Evolutionary conservation across 768 basidiomycete species (phyloP), one percentile per base, ranked within the genome.

Genomic region (Xerocomellus amylosporus): DNA sequence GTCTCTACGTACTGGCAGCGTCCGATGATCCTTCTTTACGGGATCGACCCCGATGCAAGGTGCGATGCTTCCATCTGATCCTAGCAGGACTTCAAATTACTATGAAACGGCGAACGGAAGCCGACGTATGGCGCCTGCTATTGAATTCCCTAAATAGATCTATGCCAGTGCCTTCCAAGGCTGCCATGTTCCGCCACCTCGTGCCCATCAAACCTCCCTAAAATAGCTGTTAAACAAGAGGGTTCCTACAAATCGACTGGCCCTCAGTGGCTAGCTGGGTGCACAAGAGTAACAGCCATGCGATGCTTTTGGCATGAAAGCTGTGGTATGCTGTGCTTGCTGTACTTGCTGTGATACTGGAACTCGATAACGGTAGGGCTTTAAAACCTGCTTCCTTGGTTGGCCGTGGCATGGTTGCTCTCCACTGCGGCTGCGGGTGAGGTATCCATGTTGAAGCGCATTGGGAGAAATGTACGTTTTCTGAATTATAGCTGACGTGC

Each of bases 311-410:
- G 34, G 52, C 46, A 17, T 26, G 43, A 30, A 52, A 24, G 62
- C 58, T 15, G n/a, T 56, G 60, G 31, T 36, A 43, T 53, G 49
- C 56, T n/a, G 52, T 65, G 52, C n/a, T 49, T 60, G 61, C 56
- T n/a, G 52, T 65, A 49, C n/a, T 49, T 60, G 61, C 58, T 61
- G 64, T 58, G 53, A 47, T 26, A 24, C 38, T 30, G 46, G 20
- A 46, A 26, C 6, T 33, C 28, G 37, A 41, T 34, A 39, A 19
- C 8, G 28, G 40, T 9, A 5, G 6, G 19, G 41, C 1, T 36
- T 52, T 45, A 47, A 58, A 50, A 13, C 30, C 39, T 13, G 41
- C 3, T 5, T 1, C 24, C 15, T 30, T 30, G 31, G 30, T 22
- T 22, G 46, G 20, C 17, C 28, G 8, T 5, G 22, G 26, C 31